Percentiles rank a stretch among this genome's conserved stretches.
Evolutionary conservation across 495 filamentous ascomycete species (phyloP).

Genomic region (Pseudotulostoma volvatum): DNA sequence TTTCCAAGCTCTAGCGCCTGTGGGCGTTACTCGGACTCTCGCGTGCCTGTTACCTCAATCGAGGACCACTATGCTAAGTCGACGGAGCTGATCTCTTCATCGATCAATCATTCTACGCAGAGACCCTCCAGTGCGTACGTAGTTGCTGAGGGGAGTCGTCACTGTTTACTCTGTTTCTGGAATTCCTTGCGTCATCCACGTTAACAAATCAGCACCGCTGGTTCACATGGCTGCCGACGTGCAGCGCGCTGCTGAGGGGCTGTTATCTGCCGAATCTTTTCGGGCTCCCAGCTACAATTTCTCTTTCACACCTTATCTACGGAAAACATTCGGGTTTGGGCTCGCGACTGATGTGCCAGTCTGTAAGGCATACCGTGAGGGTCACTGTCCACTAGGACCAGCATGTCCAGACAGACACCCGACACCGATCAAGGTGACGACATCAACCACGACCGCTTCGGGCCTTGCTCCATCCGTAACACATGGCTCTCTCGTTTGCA

Average conservation of each 20-base stretch:
- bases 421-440: constrained; percentile 29
- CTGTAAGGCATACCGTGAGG: constrained; percentile 66
- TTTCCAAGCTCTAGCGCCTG: no score
- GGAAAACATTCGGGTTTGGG: constrained; percentile 59
- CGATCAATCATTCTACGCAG: no score
- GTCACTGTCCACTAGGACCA: constrained; percentile 63
- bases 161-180: no score
- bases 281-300: constrained; percentile 48
- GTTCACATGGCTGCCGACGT: constrained; percentile 30
- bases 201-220: no score
- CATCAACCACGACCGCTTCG: constrained; percentile 38
- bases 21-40: no score
- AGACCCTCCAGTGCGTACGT: no score
- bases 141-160: no score
- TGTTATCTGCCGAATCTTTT: constrained; percentile 22
- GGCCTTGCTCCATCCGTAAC: constrained; percentile 31
- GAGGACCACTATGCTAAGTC: no score
- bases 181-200: no score
- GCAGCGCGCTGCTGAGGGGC: constrained; percentile 16
- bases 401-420: constrained; percentile 54
- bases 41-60: no score
- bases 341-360: constrained; percentile 55
- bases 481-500: constrained; percentile 68
- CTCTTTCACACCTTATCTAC: constrained; percentile 60
- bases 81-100: no score